Percentiles rank a stretch among this genome's conserved stretches.
These are phyloP conservation scores for Fusarium sp. DNA, from an alignment of 2,329 filamentous ascomycete genomes.

Conservation along the genomic window DNA sequence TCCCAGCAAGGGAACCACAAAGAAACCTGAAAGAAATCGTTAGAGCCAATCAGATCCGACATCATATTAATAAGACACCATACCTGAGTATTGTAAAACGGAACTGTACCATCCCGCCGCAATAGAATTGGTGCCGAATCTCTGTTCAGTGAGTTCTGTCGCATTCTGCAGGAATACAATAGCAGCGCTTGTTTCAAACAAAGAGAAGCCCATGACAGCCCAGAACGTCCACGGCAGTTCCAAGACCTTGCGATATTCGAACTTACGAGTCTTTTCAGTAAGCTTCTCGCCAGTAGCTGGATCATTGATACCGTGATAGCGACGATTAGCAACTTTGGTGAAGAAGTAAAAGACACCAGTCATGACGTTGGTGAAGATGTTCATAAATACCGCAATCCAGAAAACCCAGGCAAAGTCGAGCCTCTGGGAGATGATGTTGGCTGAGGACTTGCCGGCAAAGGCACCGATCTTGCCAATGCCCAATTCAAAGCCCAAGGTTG, in stretches of 20 bases:
- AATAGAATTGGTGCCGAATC: conserved; percentile 62
- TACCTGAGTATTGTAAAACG: conserved; percentile 57
- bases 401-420: conserved; percentile 62
- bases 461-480: conserved; percentile 66
- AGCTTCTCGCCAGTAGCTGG: conserved; percentile 65
- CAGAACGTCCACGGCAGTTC: conserved; percentile 69
- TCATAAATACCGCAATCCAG: conserved; percentile 70
- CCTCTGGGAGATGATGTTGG: conserved; percentile 64
- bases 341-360: conserved; percentile 64
- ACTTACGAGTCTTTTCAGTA: conserved; percentile 65
- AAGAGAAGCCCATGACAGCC: conserved; percentile 61
- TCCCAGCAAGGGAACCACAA: conserved; percentile 64
- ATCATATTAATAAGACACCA: accelerated
- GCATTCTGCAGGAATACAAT: conserved; percentile 65
- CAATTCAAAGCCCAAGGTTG: conserved; percentile 68
- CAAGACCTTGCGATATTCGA: conserved; percentile 63
- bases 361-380: conserved; percentile 67
- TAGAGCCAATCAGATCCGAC: background rate
- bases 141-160: conserved; percentile 67
- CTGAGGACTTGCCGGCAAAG: conserved; percentile 67
- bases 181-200: conserved; percentile 66
- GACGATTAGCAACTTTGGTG: conserved; percentile 43
- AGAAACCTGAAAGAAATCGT: conserved; percentile 53
- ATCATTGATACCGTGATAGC: conserved; percentile 24
- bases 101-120: conserved; percentile 69